Evolutionary conservation across 1,139 yeast genomes (phyloP), one percentile per base, ranked within the genome.

Genomic region (Pichia kudriavzevii): DNA sequence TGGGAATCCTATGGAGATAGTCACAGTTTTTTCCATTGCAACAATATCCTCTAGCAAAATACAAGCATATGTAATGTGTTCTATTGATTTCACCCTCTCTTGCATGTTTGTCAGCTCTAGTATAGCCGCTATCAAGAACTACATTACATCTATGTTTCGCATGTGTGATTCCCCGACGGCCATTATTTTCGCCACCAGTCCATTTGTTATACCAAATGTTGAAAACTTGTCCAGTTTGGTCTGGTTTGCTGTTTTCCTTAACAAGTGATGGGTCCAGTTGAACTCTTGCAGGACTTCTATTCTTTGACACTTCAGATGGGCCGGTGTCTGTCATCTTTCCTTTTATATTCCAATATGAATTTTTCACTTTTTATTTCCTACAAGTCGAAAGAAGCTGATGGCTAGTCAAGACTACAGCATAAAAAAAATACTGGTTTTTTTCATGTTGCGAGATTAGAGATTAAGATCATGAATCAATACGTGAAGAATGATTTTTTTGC

Each of bases 1-100:
- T 57, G 0, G 98, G 98, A 12, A 83, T 54, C 32, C 95, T 63
- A 56, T 91, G 98, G 32, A 79, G 60, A 55, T 75, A 87, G 22
- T 69, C 71, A 56, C 98, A 91, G 32, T 73, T 69, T 38, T 68
- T 69, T 4, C 95, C 97, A 44, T 74, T 66, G 36, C 75, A 71
- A 53, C 98, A 91, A 56, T 84, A 72, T 0, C 98, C 98, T 37
- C 88, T 71, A 5, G 95, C 91, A 61, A 85, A 91, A 57, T 79
- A 85, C 3, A 91, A 52, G 53, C 98, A 91, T 38, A 87, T 70
- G 27, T 69, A 66, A 8, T 45, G 40, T 20, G 65, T 52, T 12
- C 55, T 44, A 32, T 64, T 64, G 22, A 47, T 16, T 49, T 68
- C 6, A 60, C 57, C 44, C 37, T 58, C 42, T 35, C 45, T 31